Percentiles rank a stretch among this genome's conserved stretches.
These are phyloP conservation scores for Zymoseptoria passerinii DNA, from an alignment of 2,329 filamentous ascomycete genomes.

Conservation along the genomic window DNA sequence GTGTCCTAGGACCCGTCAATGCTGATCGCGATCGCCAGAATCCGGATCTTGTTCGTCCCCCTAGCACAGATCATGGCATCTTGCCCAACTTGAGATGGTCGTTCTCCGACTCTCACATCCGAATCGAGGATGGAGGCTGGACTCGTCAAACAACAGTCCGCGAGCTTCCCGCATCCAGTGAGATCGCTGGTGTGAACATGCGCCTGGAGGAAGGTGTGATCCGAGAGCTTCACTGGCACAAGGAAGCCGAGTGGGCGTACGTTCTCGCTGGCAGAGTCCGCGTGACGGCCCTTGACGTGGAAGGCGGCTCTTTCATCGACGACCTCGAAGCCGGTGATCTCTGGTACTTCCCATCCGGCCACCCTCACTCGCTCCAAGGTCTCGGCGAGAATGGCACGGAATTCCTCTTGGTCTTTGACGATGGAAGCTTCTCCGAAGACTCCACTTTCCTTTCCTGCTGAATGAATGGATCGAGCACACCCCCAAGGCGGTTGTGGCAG, in stretches of 20 bases:
- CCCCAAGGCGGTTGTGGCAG: slow-evolving; percentile 60
- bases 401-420: slow-evolving; percentile 56
- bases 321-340: slow-evolving; percentile 68
- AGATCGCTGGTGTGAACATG: slow-evolving; percentile 73
- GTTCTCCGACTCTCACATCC: slow-evolving; percentile 40
- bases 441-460: slow-evolving; percentile 66
- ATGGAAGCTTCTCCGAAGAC: slow-evolving; percentile 52
- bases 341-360: slow-evolving; percentile 73
- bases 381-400: slow-evolving; percentile 57
- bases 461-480: slow-evolving; percentile 69
- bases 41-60: slow-evolving; percentile 63
- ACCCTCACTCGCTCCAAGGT: slow-evolving; percentile 70
- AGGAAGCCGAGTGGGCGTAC: slow-evolving; percentile 71
- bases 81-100: slow-evolving; percentile 63
- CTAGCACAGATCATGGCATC: slow-evolving; percentile 63
- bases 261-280: slow-evolving; percentile 59
- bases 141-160: slow-evolving; percentile 63
- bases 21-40: slow-evolving; percentile 58
- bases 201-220: slow-evolving; percentile 63
- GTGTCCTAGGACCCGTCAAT: slow-evolving; percentile 63
- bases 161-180: slow-evolving; percentile 57
- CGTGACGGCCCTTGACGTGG: slow-evolving; percentile 64
- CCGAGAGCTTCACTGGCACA: slow-evolving; percentile 74
- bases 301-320: slow-evolving; percentile 69
- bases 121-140: slow-evolving; percentile 64